These are phyloP conservation scores for Fusarium coffeatum DNA, from an alignment of 2,329 filamentous ascomycete genomes.

Conservation along the genomic window DNA sequence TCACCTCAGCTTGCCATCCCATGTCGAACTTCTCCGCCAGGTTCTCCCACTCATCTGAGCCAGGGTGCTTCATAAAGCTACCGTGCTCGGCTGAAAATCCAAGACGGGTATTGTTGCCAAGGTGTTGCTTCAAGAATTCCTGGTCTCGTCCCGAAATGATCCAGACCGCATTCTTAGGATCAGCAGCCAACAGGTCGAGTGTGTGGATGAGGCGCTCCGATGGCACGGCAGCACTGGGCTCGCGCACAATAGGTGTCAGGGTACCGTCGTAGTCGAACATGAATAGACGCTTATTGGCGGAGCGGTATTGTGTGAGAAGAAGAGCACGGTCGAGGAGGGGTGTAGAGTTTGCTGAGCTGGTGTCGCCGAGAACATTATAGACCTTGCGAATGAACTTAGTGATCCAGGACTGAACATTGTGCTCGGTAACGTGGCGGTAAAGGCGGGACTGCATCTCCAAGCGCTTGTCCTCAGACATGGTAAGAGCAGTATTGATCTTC, in stretches of 20 bases:
- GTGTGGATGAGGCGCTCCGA: constrained; percentile 84
- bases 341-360: constrained; percentile 79
- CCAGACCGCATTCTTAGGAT: constrained; percentile 92
- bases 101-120: constrained; percentile 88
- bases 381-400: constrained; percentile 81
- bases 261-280: constrained; percentile 99
- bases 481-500: constrained; percentile 83
- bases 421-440: constrained; percentile 84
- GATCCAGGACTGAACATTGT: constrained; percentile 90
- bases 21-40: constrained; percentile 88
- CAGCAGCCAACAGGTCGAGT: constrained; percentile 80
- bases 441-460: constrained; percentile 77
- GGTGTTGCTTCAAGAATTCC: constrained; percentile 87
- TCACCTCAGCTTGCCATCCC: constrained; percentile 89
- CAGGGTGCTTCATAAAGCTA: constrained; percentile 89
- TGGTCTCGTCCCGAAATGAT: constrained; percentile 97
- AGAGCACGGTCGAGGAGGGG: constrained; percentile 82
- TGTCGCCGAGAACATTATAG: constrained; percentile 81
- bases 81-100: constrained; percentile 98
- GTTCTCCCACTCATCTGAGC: constrained; percentile 84
- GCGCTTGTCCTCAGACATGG: constrained; percentile 76
- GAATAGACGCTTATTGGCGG: constrained; percentile 83
- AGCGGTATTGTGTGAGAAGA: constrained; percentile 78
- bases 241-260: constrained; percentile 92
- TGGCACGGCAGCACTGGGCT: constrained; percentile 89